Conservation (phyloP, 164 flowering plant species). For the Aristolochia californica region DNA sequence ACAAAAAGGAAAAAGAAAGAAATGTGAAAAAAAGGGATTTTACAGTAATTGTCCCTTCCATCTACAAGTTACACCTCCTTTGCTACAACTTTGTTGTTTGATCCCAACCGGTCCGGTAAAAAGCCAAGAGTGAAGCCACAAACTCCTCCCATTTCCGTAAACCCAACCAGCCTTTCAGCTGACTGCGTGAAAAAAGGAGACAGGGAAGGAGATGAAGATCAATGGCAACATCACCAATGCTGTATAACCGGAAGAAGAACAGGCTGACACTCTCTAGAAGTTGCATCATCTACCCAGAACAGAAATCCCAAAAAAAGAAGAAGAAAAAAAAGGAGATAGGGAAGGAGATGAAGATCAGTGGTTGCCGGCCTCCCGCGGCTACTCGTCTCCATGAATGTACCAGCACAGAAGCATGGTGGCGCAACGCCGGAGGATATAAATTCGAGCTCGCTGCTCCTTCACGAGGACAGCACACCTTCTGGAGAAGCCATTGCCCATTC, state of each 20-base stretch:
- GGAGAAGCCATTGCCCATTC: conserved; percentile 32
- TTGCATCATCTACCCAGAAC: background rate
- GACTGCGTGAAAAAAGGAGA: conserved; percentile 4
- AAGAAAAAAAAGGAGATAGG: background rate
- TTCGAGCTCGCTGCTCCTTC: conserved; percentile 57
- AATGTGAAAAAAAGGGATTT: background rate
- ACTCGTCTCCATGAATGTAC: conserved; percentile 66
- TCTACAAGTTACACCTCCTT: background rate
- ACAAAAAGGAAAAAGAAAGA: conserved; percentile 1
- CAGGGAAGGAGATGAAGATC: background rate
- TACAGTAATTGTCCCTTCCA: background rate
- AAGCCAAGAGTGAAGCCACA: conserved; percentile 2
- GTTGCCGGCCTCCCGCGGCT: background rate
- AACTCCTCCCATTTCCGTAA: conserved; percentile 7
- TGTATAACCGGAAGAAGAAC: background rate
- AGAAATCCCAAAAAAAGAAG: background rate
- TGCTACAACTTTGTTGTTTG: background rate
- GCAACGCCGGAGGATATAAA: conserved; percentile 69
- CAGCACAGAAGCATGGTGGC: conserved; percentile 75
- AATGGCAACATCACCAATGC: background rate
- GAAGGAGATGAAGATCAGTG: background rate
- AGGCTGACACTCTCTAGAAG: background rate
- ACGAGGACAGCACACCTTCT: conserved; percentile 48
- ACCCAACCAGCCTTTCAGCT: conserved; percentile 1
- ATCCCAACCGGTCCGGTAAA: conserved; percentile 4